A percentile compares a stretch with the other conserved stretches of the same genome.
These are phyloP conservation scores for Schizophyllum amplum DNA, from an alignment of 1,284 basidiomycete genomes.

Conservation along the genomic window DNA sequence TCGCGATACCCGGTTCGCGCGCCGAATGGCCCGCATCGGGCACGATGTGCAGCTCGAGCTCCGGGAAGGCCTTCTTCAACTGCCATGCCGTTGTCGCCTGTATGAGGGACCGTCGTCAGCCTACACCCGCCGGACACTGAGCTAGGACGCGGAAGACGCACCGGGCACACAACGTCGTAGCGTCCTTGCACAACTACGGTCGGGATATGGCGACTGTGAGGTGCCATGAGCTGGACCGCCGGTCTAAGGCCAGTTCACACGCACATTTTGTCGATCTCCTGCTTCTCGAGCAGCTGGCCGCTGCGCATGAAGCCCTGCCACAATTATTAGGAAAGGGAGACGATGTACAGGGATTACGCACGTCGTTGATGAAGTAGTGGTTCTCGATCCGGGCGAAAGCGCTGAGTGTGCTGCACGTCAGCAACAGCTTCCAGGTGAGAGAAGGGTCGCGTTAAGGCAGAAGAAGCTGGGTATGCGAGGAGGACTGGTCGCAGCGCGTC, in stretches of 20 bases:
- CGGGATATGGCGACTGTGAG: conserved; percentile 72
- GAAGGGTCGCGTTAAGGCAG: neutral
- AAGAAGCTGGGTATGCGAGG: neutral
- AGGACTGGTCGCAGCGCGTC: too few species aligned
- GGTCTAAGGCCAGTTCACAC: conserved; percentile 15
- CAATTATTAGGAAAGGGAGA: conserved; percentile 19
- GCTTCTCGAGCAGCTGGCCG: conserved; percentile 78
- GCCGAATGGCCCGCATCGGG: conserved; percentile 91
- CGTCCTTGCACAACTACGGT: conserved; percentile 81
- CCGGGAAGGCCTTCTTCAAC: conserved; percentile 80
- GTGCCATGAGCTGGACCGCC: conserved; percentile 3
- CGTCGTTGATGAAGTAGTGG: conserved; percentile 81
- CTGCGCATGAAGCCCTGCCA: conserved; percentile 76
- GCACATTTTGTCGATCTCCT: conserved; percentile 87
- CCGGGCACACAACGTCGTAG: conserved; percentile 69
- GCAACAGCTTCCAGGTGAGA: conserved; percentile 2
- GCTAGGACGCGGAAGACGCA: neutral
- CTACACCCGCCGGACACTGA: neutral
- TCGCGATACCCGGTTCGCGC: conserved; percentile 68
- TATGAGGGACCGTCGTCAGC: neutral
- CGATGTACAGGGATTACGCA: neutral
- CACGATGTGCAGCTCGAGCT: conserved; percentile 71
- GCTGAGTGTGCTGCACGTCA: conserved; percentile 27
- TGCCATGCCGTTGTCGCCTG: conserved; percentile 74
- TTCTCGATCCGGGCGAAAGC: conserved; percentile 90